Percentiles rank a stretch among this genome's conserved stretches.
These are phyloP conservation scores for Fusarium miscanthi DNA, from an alignment of 2,329 filamentous ascomycete species.

Conservation along the genomic window DNA sequence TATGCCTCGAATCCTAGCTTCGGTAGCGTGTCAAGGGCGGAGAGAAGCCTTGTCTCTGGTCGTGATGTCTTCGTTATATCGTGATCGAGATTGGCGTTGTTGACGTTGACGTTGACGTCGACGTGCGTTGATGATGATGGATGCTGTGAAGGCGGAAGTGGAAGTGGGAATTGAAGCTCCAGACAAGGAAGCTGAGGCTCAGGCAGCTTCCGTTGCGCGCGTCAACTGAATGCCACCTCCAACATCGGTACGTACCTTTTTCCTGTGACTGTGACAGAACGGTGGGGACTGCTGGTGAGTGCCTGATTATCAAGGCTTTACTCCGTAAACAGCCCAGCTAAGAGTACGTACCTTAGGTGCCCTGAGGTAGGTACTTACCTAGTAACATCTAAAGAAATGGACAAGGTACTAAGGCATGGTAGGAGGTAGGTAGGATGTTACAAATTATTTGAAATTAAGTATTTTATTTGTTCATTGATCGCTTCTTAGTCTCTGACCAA, in stretches of 20 bases:
- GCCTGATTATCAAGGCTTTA: constrained; percentile 8
- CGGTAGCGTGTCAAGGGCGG: neutral
- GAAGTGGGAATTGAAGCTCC: constrained; percentile 39
- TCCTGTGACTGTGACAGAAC: constrained; percentile 1
- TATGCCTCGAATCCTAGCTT: constrained; percentile 13
- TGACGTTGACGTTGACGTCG: neutral
- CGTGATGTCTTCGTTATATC: constrained; percentile 21
- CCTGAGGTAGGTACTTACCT: too few relatives aligned
- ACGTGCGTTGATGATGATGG: constrained; percentile 9
- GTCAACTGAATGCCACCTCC: constrained; percentile 47
- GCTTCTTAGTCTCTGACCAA: constrained; percentile 26
- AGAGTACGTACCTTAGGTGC: neutral
- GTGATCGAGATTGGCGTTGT: constrained; percentile 20
- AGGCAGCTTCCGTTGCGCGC: constrained; percentile 59
- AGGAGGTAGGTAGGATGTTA: neutral
- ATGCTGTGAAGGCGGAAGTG: constrained; percentile 15
- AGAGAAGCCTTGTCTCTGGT: neutral
- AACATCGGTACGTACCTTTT: constrained; percentile 25
- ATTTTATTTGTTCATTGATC: constrained; percentile 27
- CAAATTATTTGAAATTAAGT: neutral
- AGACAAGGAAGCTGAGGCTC: constrained; percentile 46
- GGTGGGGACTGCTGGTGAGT: neutral
- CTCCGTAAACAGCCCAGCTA: neutral
- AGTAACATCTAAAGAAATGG: neutral
- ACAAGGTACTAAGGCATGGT: too few relatives aligned